phyloP scores from a whole-genome alignment of 805 yeast genomes.

The Saccharomyces paradoxus region DNA sequence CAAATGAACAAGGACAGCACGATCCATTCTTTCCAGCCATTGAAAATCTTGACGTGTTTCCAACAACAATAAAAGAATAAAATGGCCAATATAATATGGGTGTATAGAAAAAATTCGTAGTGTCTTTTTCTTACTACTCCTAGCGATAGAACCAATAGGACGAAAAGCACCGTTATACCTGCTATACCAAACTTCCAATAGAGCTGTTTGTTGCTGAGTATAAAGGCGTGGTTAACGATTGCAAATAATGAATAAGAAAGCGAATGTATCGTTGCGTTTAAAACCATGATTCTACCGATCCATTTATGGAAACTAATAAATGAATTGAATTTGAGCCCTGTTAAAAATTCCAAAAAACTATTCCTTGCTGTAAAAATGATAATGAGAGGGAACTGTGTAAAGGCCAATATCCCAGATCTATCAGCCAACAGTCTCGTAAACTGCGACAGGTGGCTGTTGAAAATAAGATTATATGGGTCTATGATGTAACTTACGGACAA shows the following conservation, averaged over 20 bases:
- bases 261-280: slow-evolving; percentile 35
- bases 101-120: slow-evolving; percentile 40
- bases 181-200: slow-evolving; percentile 40
- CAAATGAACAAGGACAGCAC: slow-evolving; percentile 34
- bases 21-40: slow-evolving; percentile 37
- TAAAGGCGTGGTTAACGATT: slow-evolving; percentile 9
- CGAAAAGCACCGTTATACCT: slow-evolving; percentile 25
- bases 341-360: slow-evolving; percentile 50
- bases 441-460: slow-evolving; percentile 10
- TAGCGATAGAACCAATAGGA: slow-evolving; percentile 28
- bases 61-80: slow-evolving; percentile 39
- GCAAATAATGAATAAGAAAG: slow-evolving; percentile 34
- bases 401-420: slow-evolving; percentile 40
- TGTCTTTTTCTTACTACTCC: slow-evolving; percentile 29
- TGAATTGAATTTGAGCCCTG: slow-evolving; percentile 57
- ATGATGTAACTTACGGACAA: slow-evolving; percentile 9
- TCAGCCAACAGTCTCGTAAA: slow-evolving; percentile 34
- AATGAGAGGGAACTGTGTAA: slow-evolving; percentile 44
- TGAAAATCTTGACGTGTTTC: slow-evolving; percentile 38
- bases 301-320: slow-evolving; percentile 63
- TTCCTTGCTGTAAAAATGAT: slow-evolving; percentile 66
- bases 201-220: slow-evolving; percentile 4
- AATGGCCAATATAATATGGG: slow-evolving; percentile 37
- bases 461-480: slow-evolving; percentile 13
- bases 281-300: slow-evolving; percentile 35